Percentiles rank a stretch among this genome's conserved stretches.
Conservation (phyloP, 2,329 filamentous ascomycete species). For the Colletotrichum caudatum region DNA sequence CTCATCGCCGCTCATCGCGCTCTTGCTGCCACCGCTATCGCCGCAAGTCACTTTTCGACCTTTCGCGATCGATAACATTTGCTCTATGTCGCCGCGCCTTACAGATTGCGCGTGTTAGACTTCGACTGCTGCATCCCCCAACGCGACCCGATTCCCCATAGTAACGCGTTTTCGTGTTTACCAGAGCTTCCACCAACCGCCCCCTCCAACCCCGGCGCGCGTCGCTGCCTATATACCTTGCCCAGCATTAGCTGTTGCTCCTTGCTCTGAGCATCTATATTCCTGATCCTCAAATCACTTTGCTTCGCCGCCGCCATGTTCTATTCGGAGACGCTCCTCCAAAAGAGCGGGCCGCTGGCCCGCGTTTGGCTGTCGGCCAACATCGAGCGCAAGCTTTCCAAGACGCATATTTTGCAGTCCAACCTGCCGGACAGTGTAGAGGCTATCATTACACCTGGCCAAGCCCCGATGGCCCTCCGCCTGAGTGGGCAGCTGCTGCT, state of each 20-base stretch:
- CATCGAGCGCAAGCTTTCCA: slow-evolving; percentile 97
- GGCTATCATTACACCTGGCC: slow-evolving; percentile 91
- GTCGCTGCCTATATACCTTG: slow-evolving; percentile 36
- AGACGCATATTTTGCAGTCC: slow-evolving; percentile 93
- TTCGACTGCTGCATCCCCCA: slow-evolving; percentile 30
- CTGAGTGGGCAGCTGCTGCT: slow-evolving; percentile 93
- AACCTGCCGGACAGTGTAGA: slow-evolving; percentile 95
- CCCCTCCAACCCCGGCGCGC: slow-evolving; percentile 37
- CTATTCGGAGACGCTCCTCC: slow-evolving; percentile 94
- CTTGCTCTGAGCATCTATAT: slow-evolving; percentile 14
- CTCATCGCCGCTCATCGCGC: slow-evolving; percentile 41
- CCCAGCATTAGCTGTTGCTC: slow-evolving; percentile 32
- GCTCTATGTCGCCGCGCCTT: slow-evolving; percentile 41
- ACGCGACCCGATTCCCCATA: slow-evolving; percentile 40
- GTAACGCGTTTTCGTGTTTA: slow-evolving; percentile 47
- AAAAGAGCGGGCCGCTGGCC: slow-evolving; percentile 96
- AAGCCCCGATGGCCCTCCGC: slow-evolving; percentile 94
- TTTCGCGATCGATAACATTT: slow-evolving; percentile 34
- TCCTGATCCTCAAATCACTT: slow-evolving; percentile 8
- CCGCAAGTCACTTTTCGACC: slow-evolving; percentile 31
- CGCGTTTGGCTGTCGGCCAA: slow-evolving; percentile 99
- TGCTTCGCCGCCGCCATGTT: slow-evolving; percentile 76
- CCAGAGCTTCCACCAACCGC: slow-evolving; percentile 34
- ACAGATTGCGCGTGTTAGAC: slow-evolving; percentile 36
- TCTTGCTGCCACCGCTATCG: slow-evolving; percentile 39